Conservation (phyloP, 192 early-diverging fungal genomes). For the Coemansia sp. region DNA sequence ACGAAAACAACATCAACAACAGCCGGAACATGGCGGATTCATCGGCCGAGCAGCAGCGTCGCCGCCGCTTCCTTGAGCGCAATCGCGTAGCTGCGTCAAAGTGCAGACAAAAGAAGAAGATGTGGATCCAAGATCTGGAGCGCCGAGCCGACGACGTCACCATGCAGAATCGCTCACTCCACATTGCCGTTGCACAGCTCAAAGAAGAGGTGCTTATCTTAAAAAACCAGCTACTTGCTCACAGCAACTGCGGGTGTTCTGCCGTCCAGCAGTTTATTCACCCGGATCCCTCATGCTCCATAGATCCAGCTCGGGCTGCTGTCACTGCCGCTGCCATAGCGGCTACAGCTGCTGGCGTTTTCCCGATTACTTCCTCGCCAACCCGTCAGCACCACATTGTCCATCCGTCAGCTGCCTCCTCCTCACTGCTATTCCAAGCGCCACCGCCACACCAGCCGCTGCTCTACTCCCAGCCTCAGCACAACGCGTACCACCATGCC, state of each 20-base stretch:
- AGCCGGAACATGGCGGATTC: conserved; percentile 47
- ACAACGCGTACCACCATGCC: conserved; percentile 5
- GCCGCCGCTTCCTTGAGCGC: conserved; percentile 80
- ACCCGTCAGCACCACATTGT: not conserved
- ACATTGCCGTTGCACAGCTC: conserved; percentile 42
- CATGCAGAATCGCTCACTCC: conserved; percentile 46
- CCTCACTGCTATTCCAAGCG: conserved; percentile 14
- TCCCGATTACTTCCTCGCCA: not conserved
- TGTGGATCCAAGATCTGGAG: conserved; percentile 83
- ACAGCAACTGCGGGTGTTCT: conserved; percentile 52
- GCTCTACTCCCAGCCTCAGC: conserved; percentile 13
- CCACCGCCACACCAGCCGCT: conserved; percentile 9
- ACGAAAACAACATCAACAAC: conserved; percentile 4
- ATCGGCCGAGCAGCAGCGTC: conserved; percentile 56
- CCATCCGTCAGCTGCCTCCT: conserved; percentile 1
- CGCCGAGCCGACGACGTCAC: conserved; percentile 56
- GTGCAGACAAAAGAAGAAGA: conserved; percentile 91
- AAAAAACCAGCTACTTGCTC: conserved; percentile 54
- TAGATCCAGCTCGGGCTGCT: conserved; percentile 9
- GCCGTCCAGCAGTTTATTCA: conserved; percentile 56
- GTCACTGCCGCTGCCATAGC: conserved; percentile 19
- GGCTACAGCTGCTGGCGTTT: not conserved
- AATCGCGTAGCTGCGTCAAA: conserved; percentile 86
- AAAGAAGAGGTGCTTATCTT: conserved; percentile 53
- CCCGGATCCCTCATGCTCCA: not conserved